phyloP scores from a whole-genome alignment of 257 asterid species.

The Solanum sitiens region DNA sequence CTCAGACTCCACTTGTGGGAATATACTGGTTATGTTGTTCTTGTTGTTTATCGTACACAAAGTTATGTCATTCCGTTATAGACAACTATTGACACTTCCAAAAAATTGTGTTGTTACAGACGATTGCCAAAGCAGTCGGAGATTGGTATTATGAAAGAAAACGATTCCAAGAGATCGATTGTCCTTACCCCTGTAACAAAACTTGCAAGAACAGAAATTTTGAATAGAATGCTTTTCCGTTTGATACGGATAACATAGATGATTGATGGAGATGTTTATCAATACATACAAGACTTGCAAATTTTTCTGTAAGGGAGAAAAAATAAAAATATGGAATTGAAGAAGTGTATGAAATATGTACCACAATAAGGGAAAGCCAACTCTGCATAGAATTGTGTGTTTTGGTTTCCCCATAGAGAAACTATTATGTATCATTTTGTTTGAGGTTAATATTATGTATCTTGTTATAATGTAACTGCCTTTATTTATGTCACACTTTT shows the following conservation, averaged over 20 bases:
- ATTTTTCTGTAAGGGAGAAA: background rate
- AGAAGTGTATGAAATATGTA: background rate
- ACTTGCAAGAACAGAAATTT: conserved; percentile 76
- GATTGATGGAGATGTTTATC: background rate
- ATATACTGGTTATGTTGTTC: background rate
- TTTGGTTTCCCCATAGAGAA: background rate
- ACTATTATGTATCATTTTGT: background rate
- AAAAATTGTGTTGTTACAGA: conserved; percentile 22
- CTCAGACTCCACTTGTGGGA: background rate
- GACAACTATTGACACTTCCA: background rate
- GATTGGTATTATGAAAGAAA: conserved; percentile 81
- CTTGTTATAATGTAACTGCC: background rate
- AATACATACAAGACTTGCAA: background rate
- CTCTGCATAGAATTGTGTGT: background rate
- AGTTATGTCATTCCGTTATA: background rate
- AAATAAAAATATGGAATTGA: background rate
- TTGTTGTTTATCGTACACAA: background rate
- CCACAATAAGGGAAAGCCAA: background rate
- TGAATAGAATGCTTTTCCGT: conserved; percentile 23
- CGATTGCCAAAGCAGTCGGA: conserved; percentile 77
- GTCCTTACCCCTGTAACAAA: conserved; percentile 82
- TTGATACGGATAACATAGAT: background rate
- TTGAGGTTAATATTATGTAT: background rate
- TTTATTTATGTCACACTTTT: background rate
- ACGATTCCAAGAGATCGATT: conserved; percentile 63